A percentile compares a stretch with the other conserved stretches of the same genome.
Conservation (phyloP, 176 grass and related monocot species). For the Aegilops tauschii region DNA sequence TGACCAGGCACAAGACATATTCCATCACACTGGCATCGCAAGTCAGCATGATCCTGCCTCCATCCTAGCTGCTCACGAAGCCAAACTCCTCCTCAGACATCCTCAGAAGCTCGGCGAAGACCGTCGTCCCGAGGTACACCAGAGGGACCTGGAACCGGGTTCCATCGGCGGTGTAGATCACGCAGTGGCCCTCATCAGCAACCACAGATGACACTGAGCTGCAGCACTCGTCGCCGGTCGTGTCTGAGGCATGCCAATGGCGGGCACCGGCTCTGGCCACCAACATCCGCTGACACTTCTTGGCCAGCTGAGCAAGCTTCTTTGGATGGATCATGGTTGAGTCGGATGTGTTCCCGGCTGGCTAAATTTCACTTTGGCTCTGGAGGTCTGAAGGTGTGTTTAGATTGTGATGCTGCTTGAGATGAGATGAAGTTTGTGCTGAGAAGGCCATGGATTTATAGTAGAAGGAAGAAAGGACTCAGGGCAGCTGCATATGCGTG, state of each 20-base stretch:
- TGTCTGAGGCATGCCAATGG: not conserved
- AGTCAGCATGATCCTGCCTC: constrained; percentile 43
- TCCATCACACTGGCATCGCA: constrained; percentile 46
- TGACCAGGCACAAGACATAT: constrained; percentile 44
- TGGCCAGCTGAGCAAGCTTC: constrained; percentile 39
- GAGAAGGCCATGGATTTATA: no score
- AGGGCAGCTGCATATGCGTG: no score
- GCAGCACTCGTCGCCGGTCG: not conserved
- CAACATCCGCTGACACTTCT: constrained; percentile 43
- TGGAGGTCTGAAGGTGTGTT: not conserved
- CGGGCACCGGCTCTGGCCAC: not conserved
- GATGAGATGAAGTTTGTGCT: no score
- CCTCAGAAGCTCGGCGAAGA: constrained; percentile 24
- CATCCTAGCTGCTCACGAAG: not conserved
- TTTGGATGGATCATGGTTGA: constrained; percentile 30
- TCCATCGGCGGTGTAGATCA: not conserved
- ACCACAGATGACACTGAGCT: not conserved
- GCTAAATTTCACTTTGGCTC: not conserved
- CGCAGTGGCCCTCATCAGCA: not conserved
- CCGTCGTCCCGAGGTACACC: not conserved
- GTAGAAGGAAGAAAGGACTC: no score
- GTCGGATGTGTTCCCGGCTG: not conserved
- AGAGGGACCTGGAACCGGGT: constrained; percentile 31
- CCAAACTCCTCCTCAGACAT: constrained; percentile 37
- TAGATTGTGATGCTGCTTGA: not conserved